phyloP scores from a whole-genome alignment of 257 asterid species.

The Petunia secreta region DNA sequence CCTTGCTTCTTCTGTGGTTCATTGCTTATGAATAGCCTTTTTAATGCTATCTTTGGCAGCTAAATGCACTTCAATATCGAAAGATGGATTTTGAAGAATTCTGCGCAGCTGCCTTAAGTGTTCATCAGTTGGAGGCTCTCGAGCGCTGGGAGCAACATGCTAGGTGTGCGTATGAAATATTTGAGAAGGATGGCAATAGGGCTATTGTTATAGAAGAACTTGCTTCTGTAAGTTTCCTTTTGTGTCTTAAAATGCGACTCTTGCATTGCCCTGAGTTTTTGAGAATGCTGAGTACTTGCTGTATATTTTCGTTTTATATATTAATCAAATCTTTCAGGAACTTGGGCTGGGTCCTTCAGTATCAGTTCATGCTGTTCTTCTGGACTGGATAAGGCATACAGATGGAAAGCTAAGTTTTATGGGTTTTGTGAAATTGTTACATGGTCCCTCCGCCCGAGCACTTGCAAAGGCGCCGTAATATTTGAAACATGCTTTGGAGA shows the following conservation, averaged over 20 bases:
- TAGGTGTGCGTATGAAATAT: slow-evolving; percentile 61
- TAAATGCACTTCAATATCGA: slow-evolving; percentile 73
- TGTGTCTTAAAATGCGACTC: neutral
- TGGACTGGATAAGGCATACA: slow-evolving; percentile 62
- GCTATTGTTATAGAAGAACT: slow-evolving; percentile 73
- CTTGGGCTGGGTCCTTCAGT: slow-evolving; percentile 65
- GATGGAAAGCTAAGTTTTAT: slow-evolving; percentile 71
- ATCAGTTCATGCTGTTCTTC: slow-evolving; percentile 67
- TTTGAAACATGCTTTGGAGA: slow-evolving; percentile 18
- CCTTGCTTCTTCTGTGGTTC: neutral
- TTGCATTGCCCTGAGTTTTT: neutral
- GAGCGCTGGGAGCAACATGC: slow-evolving; percentile 69
- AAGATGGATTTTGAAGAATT: slow-evolving; percentile 75
- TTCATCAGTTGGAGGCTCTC: slow-evolving; percentile 62
- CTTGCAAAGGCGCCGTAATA: slow-evolving; percentile 45
- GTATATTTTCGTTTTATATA: neutral
- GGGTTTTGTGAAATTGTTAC: slow-evolving; percentile 59
- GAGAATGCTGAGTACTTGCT: neutral
- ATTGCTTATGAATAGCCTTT: slow-evolving; percentile 14
- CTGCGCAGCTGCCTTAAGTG: slow-evolving; percentile 70
- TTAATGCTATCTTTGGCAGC: slow-evolving; percentile 41
- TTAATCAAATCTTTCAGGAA: slow-evolving; percentile 56
- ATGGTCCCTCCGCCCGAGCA: slow-evolving; percentile 47
- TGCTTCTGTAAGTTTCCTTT: slow-evolving; percentile 58
- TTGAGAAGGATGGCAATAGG: slow-evolving; percentile 70